Evolutionary conservation across 2,329 filamentous ascomycete species (phyloP), one percentile per base, ranked within the genome.

Genomic region (Aspergillus quadricinctus): DNA sequence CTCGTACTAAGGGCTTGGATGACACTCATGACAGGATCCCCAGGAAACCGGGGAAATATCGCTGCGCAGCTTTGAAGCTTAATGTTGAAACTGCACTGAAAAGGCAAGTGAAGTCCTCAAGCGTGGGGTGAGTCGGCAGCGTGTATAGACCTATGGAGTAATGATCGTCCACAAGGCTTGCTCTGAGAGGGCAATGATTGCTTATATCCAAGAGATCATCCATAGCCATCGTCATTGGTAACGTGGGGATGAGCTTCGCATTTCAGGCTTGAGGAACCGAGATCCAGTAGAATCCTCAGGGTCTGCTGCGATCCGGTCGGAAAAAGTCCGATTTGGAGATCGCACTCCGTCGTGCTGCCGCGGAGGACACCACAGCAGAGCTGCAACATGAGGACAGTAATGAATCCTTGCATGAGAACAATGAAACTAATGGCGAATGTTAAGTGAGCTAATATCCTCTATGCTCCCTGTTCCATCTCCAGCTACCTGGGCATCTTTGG

Each of bases 371-470:
- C 40, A 25, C n/a, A 21, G 28, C 37, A 35, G 31, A 8, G 25
- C 17, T 27, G 29, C 40, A 19, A 19, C 6, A 28, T 8, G 29
- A 51, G 41, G 40, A 53, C 14, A 17, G 27, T 41, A 17, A 41
- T 48, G 48, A 17, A 45, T 37, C 28, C 46, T 35, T 31, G 49
- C 31, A 45, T 7, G 21, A 50, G 29, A 17, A 48, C 37, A 52
- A n/a, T 29, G 6, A 35, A 23, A 19, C 73, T 65, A 75, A 60
- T 72, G 71, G 52, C 74, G 73, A 40, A 74, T 67, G 37, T 66
- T 74, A 55, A 79, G 62, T 27, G 76, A 66, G 57, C 73, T 78
- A 50, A 77, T 75, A 63, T 78, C 75, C 62, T 81, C 79, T 66
- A 79, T 81, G 61, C 70, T 79, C 35, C 75, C 74, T 43, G 67